Conservation (phyloP, 2,329 filamentous ascomycete species). For the Microdochium nivale region DNA sequence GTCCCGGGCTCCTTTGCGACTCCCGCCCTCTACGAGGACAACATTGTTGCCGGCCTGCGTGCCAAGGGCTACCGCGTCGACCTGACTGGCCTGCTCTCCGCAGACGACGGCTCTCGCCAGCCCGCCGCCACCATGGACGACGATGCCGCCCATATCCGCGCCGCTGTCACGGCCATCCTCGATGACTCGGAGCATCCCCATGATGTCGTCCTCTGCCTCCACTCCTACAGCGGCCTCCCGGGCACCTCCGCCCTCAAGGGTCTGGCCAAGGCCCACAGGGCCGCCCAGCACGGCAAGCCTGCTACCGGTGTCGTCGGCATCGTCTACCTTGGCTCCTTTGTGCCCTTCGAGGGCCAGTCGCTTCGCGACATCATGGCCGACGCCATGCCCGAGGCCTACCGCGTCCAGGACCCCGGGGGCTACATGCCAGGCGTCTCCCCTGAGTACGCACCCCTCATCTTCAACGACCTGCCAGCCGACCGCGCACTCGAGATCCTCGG, state of each 20-base stretch:
- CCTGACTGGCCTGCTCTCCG: conserved; percentile 4
- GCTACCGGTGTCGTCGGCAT: conserved; percentile 18
- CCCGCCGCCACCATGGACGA: conserved; percentile 8
- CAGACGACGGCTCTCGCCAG: conserved; percentile 6
- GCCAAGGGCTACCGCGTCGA: neutral
- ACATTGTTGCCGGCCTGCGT: conserved; percentile 9
- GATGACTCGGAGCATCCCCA: conserved; percentile 11
- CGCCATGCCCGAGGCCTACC: conserved; percentile 1
- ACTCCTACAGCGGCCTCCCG: conserved; percentile 25
- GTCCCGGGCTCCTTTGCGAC: neutral
- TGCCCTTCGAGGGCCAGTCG: conserved; percentile 1
- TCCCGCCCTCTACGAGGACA: conserved; percentile 5
- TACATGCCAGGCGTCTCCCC: conserved; percentile 4
- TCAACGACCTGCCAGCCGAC: conserved; percentile 2
- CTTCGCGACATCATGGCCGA: conserved; percentile 1
- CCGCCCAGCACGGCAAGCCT: conserved; percentile 10
- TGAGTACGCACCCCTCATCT: neutral
- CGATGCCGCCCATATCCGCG: conserved; percentile 7
- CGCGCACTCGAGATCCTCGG: neutral
- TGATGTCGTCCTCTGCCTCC: conserved; percentile 18
- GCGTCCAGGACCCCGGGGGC: conserved; percentile 3
- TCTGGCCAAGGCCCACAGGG: conserved; percentile 12
- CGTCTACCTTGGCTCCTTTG: conserved; percentile 14
- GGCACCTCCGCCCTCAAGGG: conserved; percentile 19
- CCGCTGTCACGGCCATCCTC: conserved; percentile 2